phyloP scores from a whole-genome alignment of 2,329 filamentous ascomycete species.

The Zymoseptoria ardabiliae region DNA sequence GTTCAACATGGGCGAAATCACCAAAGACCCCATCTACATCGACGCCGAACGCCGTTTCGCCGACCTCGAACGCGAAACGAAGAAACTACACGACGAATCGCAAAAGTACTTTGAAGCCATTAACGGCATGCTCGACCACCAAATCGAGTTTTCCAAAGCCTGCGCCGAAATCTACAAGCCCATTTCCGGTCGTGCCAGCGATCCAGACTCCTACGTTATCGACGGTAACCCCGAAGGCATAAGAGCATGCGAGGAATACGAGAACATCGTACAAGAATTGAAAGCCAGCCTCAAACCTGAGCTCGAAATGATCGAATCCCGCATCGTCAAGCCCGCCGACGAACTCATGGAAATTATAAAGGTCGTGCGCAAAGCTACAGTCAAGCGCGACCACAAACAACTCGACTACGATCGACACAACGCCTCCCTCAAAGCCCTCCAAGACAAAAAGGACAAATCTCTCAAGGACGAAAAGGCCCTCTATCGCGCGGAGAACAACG shows the following conservation, averaged over 20 bases:
- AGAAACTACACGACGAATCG: conserved; percentile 92
- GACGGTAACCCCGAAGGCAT: conserved; percentile 93
- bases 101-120: conserved; percentile 97
- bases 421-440: conserved; percentile 77
- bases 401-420: conserved; percentile 90
- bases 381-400: conserved; percentile 95
- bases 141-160: conserved; percentile 96
- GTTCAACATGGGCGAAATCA: conserved; percentile 93
- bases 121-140: conserved; percentile 93
- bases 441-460: conserved; percentile 95
- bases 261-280: conserved; percentile 79
- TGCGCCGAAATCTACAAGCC: conserved; percentile 97
- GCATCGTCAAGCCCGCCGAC: conserved; percentile 85
- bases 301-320: conserved; percentile 91
- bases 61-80: conserved; percentile 91
- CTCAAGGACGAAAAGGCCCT: conserved; percentile 96
- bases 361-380: conserved; percentile 76
- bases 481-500: conserved; percentile 89
- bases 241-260: conserved; percentile 91
- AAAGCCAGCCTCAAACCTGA: conserved; percentile 84
- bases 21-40: conserved; percentile 88
- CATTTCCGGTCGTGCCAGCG: conserved; percentile 90
- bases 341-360: conserved; percentile 94
- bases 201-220: conserved; percentile 72
- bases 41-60: conserved; percentile 85